phyloP scores from a whole-genome alignment of 2,329 filamentous ascomycete genomes.

The Onygena corvina region DNA sequence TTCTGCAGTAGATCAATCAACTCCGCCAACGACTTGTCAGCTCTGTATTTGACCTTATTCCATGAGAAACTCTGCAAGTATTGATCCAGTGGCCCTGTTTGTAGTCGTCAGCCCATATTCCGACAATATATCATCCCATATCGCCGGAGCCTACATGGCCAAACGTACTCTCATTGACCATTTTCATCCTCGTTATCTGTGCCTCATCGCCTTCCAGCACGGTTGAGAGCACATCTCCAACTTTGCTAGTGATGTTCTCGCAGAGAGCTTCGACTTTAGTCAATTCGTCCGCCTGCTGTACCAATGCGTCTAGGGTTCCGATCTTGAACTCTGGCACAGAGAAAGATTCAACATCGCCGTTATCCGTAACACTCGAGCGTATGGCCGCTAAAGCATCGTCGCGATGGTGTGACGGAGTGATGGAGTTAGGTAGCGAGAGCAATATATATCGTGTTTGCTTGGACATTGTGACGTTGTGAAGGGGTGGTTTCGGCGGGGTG shows the following conservation, averaged over 20 bases:
- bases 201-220: conserved; percentile 76
- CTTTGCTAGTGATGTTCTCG: conserved; percentile 72
- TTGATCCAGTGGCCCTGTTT: conserved; percentile 79
- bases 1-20: conserved; percentile 81
- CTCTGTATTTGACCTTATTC: conserved; percentile 96
- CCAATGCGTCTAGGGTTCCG: conserved; percentile 83
- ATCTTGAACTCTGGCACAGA: conserved; percentile 92
- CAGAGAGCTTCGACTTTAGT: conserved; percentile 73
- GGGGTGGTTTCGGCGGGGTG: neutral
- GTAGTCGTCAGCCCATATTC: neutral
- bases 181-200: conserved; percentile 75
- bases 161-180: conserved; percentile 76
- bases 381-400: conserved; percentile 72
- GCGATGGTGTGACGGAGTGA: conserved; percentile 65
- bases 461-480: conserved; percentile 25
- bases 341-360: conserved; percentile 66
- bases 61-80: conserved; percentile 82
- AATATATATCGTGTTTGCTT: conserved; percentile 60
- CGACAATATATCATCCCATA: conserved; percentile 7
- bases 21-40: conserved; percentile 79
- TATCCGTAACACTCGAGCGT: conserved; percentile 56
- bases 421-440: conserved; percentile 78
- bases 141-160: too few relatives aligned
- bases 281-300: conserved; percentile 92
- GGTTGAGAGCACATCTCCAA: conserved; percentile 69